Conservation (phyloP, 331 rosid genomes). For the Spiraea crenata region DNA sequence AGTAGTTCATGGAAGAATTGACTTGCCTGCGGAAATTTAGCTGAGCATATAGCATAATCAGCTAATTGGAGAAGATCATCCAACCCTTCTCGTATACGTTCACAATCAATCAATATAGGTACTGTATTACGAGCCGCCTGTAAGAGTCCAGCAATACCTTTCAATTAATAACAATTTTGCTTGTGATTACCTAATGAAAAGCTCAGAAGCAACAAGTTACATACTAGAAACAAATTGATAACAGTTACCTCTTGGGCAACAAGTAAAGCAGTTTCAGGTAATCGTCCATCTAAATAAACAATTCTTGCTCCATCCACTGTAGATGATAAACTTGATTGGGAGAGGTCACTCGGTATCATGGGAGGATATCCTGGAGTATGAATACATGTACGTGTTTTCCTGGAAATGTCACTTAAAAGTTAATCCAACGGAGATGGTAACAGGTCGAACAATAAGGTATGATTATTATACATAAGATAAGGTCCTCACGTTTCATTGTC, state of each 20-base stretch:
- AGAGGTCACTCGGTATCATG: slow-evolving; percentile 72
- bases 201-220: not conserved
- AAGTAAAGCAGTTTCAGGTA: slow-evolving; percentile 76
- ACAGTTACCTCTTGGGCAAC: slow-evolving; percentile 72
- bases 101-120: slow-evolving; percentile 79
- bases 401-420: slow-evolving; percentile 29
- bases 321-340: slow-evolving; percentile 56
- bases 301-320: slow-evolving; percentile 78
- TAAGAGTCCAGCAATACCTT: slow-evolving; percentile 17
- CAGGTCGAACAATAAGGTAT: not conserved
- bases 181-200: not conserved
- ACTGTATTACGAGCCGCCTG: slow-evolving; percentile 72
- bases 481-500: slow-evolving; percentile 44
- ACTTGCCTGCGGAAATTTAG: slow-evolving; percentile 77
- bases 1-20: slow-evolving; percentile 2
- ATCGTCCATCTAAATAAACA: slow-evolving; percentile 71
- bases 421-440: not conserved
- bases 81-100: slow-evolving; percentile 77
- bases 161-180: not conserved
- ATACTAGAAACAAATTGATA: slow-evolving; percentile 1
- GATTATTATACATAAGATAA: not conserved
- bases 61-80: slow-evolving; percentile 62
- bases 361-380: slow-evolving; percentile 92
- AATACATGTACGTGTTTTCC: slow-evolving; percentile 94
- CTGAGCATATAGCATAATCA: slow-evolving; percentile 73